Percentiles rank a stretch among this genome's conserved stretches.
phyloP scores from a whole-genome alignment of 225 moss, liverwort and hornwort species.

The Asterella californica region DNA sequence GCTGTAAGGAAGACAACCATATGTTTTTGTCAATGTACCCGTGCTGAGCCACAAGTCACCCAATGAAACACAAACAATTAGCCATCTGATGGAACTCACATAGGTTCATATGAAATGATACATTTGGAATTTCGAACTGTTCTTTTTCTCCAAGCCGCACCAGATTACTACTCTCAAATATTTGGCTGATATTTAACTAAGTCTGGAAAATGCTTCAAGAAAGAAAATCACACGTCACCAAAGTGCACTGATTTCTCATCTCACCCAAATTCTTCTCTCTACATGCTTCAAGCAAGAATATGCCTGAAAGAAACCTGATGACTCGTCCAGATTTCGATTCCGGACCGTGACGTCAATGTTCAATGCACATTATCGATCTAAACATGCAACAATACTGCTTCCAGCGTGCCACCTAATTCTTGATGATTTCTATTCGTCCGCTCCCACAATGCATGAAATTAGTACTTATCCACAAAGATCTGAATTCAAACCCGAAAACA shows the following conservation, averaged over 20 bases:
- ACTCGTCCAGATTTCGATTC: not conserved
- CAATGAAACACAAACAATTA: not conserved
- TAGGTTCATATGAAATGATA: not conserved
- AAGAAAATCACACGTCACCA: not conserved
- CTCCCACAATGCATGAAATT: not conserved
- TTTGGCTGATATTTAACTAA: not conserved
- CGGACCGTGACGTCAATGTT: not conserved
- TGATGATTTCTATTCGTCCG: no score
- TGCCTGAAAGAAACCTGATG: not conserved
- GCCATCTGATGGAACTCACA: not conserved
- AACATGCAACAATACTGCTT: not conserved
- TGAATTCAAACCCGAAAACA: not conserved
- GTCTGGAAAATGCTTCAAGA: not conserved
- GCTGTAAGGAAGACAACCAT: not conserved
- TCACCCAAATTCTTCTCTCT: not conserved
- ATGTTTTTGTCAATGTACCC: not conserved
- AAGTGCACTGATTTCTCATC: not conserved
- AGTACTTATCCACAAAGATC: not conserved
- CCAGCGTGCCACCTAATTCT: not conserved
- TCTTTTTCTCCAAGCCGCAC: not conserved
- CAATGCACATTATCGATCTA: not conserved
- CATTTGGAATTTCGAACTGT: not conserved
- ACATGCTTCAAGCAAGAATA: not conserved
- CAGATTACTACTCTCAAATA: not conserved
- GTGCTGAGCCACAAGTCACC: not conserved